Percentiles rank a stretch among this genome's conserved stretches.
Conservation (phyloP, 2,329 filamentous ascomycete genomes). For the Epichloe sibirici region DNA sequence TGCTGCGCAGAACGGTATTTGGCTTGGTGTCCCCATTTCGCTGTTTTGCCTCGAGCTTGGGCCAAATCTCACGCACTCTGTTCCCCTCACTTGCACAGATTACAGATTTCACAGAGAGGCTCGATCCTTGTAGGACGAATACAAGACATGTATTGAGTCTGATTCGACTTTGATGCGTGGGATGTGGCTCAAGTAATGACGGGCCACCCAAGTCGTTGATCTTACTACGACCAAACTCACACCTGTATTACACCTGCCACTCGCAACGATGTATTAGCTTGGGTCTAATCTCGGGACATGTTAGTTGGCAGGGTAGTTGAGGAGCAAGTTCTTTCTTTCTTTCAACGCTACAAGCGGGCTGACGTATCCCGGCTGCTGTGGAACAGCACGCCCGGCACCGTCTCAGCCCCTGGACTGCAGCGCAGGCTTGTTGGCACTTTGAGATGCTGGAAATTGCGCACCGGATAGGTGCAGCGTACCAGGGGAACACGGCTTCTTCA, state of each 20-base stretch:
- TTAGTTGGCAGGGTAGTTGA: not conserved
- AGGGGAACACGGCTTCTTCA: not conserved
- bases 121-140: not conserved
- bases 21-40: constrained; percentile 1
- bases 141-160: not conserved
- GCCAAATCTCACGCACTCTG: not conserved
- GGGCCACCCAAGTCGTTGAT: constrained; percentile 12
- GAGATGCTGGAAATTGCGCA: constrained; percentile 22
- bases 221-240: constrained; percentile 10
- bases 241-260: not conserved
- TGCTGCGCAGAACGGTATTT: constrained; percentile 19
- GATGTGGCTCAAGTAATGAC: not conserved
- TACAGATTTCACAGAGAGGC: not conserved
- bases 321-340: not conserved
- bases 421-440: constrained; percentile 11
- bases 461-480: not conserved
- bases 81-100: not conserved
- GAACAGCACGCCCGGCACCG: constrained; percentile 12
- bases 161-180: not conserved
- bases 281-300: not conserved
- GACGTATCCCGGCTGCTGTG: constrained; percentile 6
- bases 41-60: constrained; percentile 4
- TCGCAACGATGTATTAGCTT: not conserved
- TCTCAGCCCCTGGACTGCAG: constrained; percentile 11
- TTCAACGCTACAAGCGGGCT: constrained; percentile 9